phyloP scores from a whole-genome alignment of 192 early-diverging fungal species.

The Phlyctochytrium planicorne region DNA sequence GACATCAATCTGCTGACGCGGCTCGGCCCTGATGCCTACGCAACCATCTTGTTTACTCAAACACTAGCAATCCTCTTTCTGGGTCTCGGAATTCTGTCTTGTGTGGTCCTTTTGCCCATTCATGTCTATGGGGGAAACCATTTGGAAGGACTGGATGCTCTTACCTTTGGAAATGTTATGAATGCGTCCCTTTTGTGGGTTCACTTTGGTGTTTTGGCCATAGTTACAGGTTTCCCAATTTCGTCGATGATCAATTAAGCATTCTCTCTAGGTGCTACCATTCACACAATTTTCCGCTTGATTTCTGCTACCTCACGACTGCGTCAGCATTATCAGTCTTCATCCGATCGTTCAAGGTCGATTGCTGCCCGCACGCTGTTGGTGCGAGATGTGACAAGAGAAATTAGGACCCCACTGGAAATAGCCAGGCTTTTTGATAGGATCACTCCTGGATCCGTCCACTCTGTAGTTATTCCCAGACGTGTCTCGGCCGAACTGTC shows the following conservation, averaged over 20 bases:
- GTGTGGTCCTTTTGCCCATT: conserved; percentile 67
- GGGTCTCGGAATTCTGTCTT: conserved; percentile 52
- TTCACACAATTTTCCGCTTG: conserved; percentile 59
- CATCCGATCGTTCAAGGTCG: conserved; percentile 43
- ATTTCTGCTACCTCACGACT: conserved; percentile 59
- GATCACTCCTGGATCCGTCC: conserved; percentile 29
- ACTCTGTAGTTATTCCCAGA: conserved; percentile 24
- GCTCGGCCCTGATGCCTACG: conserved; percentile 76
- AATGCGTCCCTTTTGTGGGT: conserved; percentile 62
- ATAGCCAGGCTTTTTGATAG: conserved; percentile 29
- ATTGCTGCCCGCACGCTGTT: conserved; percentile 65
- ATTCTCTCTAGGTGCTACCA: conserved; percentile 28
- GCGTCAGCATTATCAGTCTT: conserved; percentile 63
- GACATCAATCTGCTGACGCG: not conserved
- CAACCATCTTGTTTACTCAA: conserved; percentile 73
- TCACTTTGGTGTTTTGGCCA: conserved; percentile 57
- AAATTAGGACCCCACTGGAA: conserved; percentile 46
- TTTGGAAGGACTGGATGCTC: conserved; percentile 49
- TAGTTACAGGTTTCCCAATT: conserved; percentile 48
- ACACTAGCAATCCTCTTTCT: conserved; percentile 66
- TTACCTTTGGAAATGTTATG: conserved; percentile 74
- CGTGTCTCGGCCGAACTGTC: not conserved
- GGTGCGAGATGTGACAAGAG: conserved; percentile 66
- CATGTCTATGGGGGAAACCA: conserved; percentile 56
- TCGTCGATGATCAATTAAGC: conserved; percentile 24